These are phyloP conservation scores for Ogataea degrootiae DNA, from an alignment of 805 yeast species.

Conservation along the genomic window DNA sequence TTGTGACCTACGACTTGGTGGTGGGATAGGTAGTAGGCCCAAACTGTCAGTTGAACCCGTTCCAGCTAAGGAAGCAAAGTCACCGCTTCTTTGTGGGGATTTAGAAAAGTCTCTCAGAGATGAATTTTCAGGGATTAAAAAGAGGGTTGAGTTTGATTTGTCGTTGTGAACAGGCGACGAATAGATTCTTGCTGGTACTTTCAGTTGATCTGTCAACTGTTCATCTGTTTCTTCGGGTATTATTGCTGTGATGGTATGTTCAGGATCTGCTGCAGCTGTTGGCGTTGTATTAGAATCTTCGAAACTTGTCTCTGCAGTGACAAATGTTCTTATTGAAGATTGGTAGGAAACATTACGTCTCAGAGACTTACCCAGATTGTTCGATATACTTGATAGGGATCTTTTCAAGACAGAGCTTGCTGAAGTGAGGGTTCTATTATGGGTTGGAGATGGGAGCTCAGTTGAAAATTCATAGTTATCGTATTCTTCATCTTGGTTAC, in stretches of 20 bases:
- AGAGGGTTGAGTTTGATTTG: conserved; percentile 19
- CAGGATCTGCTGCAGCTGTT: conserved; percentile 1
- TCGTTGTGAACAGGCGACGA: conserved; percentile 1
- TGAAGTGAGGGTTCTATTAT: conserved; percentile 8
- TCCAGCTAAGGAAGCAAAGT: not conserved
- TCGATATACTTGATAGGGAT: conserved; percentile 27
- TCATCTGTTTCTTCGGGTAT: not conserved
- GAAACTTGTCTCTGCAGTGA: conserved; percentile 22
- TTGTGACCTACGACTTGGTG: not conserved
- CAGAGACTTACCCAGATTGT: conserved; percentile 22
- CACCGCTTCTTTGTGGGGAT: not conserved
- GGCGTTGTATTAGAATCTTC: conserved; percentile 3
- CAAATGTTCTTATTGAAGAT: conserved; percentile 24
- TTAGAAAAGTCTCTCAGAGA: conserved; percentile 13
- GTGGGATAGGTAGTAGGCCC: conserved; percentile 3
- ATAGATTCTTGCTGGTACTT: conserved; percentile 3
- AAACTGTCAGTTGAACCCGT: conserved; percentile 7
- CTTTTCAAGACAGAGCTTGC: conserved; percentile 17
- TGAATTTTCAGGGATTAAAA: conserved; percentile 24
- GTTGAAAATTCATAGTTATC: not conserved
- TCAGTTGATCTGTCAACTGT: not conserved
- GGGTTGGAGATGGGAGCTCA: not conserved
- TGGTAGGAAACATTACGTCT: conserved; percentile 25
- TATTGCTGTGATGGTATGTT: not conserved
- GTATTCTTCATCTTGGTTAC: conserved; percentile 18